Conservation (phyloP, 768 basidiomycete species). For the Gloeostereum incarnatum region DNA sequence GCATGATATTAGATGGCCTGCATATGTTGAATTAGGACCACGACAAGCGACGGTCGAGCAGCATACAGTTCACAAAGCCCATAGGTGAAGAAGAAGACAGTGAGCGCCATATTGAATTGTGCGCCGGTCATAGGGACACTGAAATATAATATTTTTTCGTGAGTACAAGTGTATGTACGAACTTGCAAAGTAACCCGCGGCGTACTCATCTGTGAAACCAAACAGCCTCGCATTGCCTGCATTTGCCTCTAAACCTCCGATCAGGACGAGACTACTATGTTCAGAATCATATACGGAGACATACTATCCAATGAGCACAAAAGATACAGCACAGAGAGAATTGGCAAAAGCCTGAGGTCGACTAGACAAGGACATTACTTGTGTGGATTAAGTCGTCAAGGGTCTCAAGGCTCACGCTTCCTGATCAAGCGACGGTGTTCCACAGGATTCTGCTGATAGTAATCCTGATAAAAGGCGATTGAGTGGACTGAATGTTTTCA, state of each 20-base stretch:
- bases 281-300: background rate
- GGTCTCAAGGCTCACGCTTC: background rate
- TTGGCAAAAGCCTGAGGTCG: background rate
- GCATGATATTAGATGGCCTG: conserved; percentile 4
- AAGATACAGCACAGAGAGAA: background rate
- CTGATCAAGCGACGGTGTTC: background rate
- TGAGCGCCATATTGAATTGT: background rate
- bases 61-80: background rate
- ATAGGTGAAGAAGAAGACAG: conserved; percentile 3
- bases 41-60: too few relatives aligned
- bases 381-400: background rate
- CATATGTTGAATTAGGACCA: too few relatives aligned
- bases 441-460: background rate
- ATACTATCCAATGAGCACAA: background rate
- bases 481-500: background rate
- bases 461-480: background rate
- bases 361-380: background rate
- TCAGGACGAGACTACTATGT: background rate
- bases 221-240: background rate
- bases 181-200: background rate
- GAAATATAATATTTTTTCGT: too few relatives aligned
- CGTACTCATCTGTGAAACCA: background rate
- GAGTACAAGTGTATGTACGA: background rate
- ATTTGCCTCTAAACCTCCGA: background rate
- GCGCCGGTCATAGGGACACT: background rate